Evolutionary conservation across 148 eudicot species (phyloP), one percentile per base, ranked within the genome.

Genomic region (Drosera capensis): DNA sequence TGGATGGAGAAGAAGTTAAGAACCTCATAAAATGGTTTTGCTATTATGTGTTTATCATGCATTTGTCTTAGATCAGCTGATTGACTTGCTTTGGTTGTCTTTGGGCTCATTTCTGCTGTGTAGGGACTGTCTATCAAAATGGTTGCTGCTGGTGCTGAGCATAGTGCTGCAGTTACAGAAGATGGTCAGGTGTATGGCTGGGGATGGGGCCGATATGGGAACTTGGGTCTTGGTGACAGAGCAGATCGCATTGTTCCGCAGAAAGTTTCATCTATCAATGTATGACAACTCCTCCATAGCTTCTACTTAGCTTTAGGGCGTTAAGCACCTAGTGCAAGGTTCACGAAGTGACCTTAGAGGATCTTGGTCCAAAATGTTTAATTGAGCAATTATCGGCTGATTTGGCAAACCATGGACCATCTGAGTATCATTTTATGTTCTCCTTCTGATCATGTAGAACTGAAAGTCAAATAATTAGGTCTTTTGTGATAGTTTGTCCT

Each of bases 171-270:
- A 68, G 72, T 92, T 46, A 92, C 95, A 48, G 94, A 81, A 66
- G 80, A 74, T 36, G 99, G 99, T 43, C 78, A 76, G 49, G 70
- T 92, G 58, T 85, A 80, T 46, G 94, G 99, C 36, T 92, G 99
- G 99, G 99, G 99, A 40, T 92, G 99, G 99, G 99, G 99, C 23
- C 71, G 99, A 43, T 92, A 85, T 72, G 99, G 99, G 55, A 92
- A 85, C 65, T 68, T 92, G 71, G 99, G 99, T 22, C 70, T 92
- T 67, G 99, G 99, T 54, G 99, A 92, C 63, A 66, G 80, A 66
- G 71, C 73, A 14, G 99, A 92, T 58, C 95, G 95, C 51, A 56
- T 73, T 48, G 37, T 85, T 62, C 99, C 99, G 1, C 74, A 68
- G 54, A 78, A 71, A 75, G 94, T 72, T 59, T 47, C 74, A 18